Percentiles rank a stretch among this genome's conserved stretches.
These are phyloP conservation scores for Kregervanrija delftensis DNA, from an alignment of 805 yeast species.

Conservation along the genomic window DNA sequence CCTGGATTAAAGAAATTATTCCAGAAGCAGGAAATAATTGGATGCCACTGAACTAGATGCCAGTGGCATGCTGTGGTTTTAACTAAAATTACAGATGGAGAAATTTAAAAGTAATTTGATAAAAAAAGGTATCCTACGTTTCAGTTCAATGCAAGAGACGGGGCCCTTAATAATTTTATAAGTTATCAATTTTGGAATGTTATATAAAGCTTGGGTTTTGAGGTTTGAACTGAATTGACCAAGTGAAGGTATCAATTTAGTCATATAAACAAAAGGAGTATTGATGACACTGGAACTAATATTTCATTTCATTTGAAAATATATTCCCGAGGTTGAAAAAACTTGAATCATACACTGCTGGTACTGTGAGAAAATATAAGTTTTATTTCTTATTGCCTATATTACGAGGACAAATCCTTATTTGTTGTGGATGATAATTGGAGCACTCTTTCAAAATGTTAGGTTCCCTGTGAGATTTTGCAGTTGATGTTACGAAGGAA, in stretches of 20 bases:
- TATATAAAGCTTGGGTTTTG: slow-evolving; percentile 25
- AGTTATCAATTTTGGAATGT: slow-evolving; percentile 24
- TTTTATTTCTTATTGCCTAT: slow-evolving; percentile 28
- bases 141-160: slow-evolving; percentile 24
- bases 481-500: slow-evolving; percentile 13
- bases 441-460: slow-evolving; percentile 34
- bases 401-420: slow-evolving; percentile 20
- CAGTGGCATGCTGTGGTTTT: slow-evolving; percentile 24
- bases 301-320: slow-evolving; percentile 22
- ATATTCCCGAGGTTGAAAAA: slow-evolving; percentile 21
- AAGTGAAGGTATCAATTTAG: slow-evolving; percentile 13
- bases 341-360: slow-evolving; percentile 22
- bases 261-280: slow-evolving; percentile 21
- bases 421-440: slow-evolving; percentile 32
- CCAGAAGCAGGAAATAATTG: slow-evolving; percentile 24
- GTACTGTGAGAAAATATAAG: slow-evolving; percentile 31
- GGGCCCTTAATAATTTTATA: slow-evolving; percentile 26
- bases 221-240: slow-evolving; percentile 26
- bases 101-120: slow-evolving; percentile 14
- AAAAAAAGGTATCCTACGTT: slow-evolving; percentile 21
- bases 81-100: slow-evolving; percentile 16
- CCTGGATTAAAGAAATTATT: slow-evolving; percentile 22
- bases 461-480: slow-evolving; percentile 27
- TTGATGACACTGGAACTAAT: slow-evolving; percentile 15
- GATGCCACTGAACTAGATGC: slow-evolving; percentile 26